Percentiles rank a stretch among this genome's conserved stretches.
Evolutionary conservation across 2,329 filamentous ascomycete species (phyloP).

Genomic region (Cladosporium sp.): DNA sequence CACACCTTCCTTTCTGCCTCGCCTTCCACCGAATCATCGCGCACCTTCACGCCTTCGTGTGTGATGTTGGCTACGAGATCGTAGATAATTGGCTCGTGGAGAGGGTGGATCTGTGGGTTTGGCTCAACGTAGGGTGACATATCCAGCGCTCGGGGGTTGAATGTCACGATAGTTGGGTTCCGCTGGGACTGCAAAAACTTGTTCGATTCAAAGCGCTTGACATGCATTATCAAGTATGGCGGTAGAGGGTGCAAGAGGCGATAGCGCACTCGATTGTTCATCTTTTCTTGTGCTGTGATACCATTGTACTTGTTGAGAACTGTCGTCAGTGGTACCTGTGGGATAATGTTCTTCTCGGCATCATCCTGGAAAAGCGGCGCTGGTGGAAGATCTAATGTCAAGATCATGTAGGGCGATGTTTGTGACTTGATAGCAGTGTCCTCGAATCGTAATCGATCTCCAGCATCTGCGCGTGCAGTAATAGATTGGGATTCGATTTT

Average conservation of each 20-base stretch:
- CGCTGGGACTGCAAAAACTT: constrained; percentile 88
- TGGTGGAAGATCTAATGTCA: constrained; percentile 88
- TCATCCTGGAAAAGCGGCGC: constrained; percentile 96
- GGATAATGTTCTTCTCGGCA: constrained; percentile 92
- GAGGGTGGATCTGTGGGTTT: constrained; percentile 68
- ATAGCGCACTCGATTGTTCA: constrained; percentile 85
- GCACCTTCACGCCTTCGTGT: constrained; percentile 75
- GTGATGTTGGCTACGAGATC: constrained; percentile 95
- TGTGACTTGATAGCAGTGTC: constrained; percentile 76
- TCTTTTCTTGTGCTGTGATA: constrained; percentile 79
- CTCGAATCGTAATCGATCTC: constrained; percentile 88
- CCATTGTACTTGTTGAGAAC: constrained; percentile 95
- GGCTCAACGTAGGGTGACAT: constrained; percentile 90
- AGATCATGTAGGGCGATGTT: constrained; percentile 78
- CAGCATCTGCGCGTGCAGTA: constrained; percentile 83
- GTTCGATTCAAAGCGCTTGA: constrained; percentile 95
- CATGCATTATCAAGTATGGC: constrained; percentile 87
- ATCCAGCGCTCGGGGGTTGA: constrained; percentile 81
- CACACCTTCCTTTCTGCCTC: constrained; percentile 91
- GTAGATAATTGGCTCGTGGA: constrained; percentile 85
- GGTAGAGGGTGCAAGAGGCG: constrained; percentile 86
- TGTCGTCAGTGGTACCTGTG: constrained; percentile 78
- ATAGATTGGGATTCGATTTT: constrained; percentile 93
- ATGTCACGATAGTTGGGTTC: constrained; percentile 97
- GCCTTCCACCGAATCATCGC: constrained; percentile 81